A percentile compares a stretch with the other conserved stretches of the same genome.
These are phyloP conservation scores for Botrytis tulipae DNA, from an alignment of 2,329 filamentous ascomycete genomes.

Conservation along the genomic window DNA sequence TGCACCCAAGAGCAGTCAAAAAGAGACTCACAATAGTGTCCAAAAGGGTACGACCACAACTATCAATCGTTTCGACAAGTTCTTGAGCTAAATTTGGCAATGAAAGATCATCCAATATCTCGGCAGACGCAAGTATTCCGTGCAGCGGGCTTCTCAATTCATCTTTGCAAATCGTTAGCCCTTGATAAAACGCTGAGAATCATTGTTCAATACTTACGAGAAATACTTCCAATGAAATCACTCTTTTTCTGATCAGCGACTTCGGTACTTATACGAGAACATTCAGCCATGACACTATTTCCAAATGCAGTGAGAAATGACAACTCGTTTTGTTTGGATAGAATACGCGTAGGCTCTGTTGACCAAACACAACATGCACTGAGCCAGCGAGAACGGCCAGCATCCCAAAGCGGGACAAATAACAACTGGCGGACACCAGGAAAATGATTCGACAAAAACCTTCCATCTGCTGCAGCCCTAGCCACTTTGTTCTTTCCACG, in stretches of 20 bases:
- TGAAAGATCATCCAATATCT: constrained; percentile 48
- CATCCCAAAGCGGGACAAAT: constrained; percentile 51
- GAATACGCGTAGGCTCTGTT: constrained; percentile 38
- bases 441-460: constrained; percentile 42
- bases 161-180: not conserved
- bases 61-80: constrained; percentile 41
- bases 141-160: constrained; percentile 45
- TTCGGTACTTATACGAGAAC: constrained; percentile 53
- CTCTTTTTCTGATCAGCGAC: constrained; percentile 54
- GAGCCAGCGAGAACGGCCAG: constrained; percentile 47
- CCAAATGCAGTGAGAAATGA: constrained; percentile 45
- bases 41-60: constrained; percentile 41
- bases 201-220: constrained; percentile 50
- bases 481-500: constrained; percentile 24
- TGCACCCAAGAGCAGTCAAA: not conserved
- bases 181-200: not conserved
- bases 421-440: constrained; percentile 48
- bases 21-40: constrained; percentile 39
- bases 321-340: constrained; percentile 42
- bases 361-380: constrained; percentile 50
- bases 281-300: constrained; percentile 54
- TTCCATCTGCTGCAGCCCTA: constrained; percentile 34
- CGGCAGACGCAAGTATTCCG: constrained; percentile 53
- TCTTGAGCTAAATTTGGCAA: constrained; percentile 36
- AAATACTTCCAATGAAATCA: constrained; percentile 59